Evolutionary conservation across 2,329 filamentous ascomycete species (phyloP), one percentile per base, ranked within the genome.

Genomic region (Teratosphaeria pseudoeucalypti): DNA sequence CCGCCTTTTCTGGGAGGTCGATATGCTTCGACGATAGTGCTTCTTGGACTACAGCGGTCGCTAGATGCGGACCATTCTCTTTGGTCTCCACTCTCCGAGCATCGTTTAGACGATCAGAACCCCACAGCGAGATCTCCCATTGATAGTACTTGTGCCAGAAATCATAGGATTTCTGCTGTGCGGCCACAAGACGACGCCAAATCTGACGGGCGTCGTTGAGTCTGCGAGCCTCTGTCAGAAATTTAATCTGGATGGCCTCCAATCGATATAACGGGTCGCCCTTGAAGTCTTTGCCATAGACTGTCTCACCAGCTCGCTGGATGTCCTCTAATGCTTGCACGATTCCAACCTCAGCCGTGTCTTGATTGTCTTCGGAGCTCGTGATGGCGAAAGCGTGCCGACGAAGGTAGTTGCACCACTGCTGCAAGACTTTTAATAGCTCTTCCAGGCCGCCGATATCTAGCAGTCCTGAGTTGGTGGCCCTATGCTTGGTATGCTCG

Each of bases 71-170:
- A n/a, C 83, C 81, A 26, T 85, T 82, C 54, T 82, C 77, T 19
- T 64, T 61, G 7, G 78, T 78, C 55, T 79, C 79, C 68, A 78
- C 77, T 16, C 80, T 79, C 34, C 75, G 73, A 49, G 72, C 72
- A 57, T 81, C 81, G 10, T 76, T 76, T 55, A 82, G 77, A 2
- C 79, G 78, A 60, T 84, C 79, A 62, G 80, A 82, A 60, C 79
- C 78, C 81, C 83, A 86, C n/a, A 81, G 76, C 60, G 88, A 81
- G 80, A 97, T 87, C 75, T 97, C 94, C 88, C 91, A 97, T 57
- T 87, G 80, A 74, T 96, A 96, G 74, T 90, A 96, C 52, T 86
- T 85, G 58, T 92, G 81, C 94, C 94, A 99, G 72, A 97, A 97
- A 67, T 96, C 90, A 70, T 92, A 91, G 66, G 85, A 92, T 66